Evolutionary conservation across 768 basidiomycete genomes (phyloP), one percentile per base, ranked within the genome.

Genomic region (Serpula lacrymans): DNA sequence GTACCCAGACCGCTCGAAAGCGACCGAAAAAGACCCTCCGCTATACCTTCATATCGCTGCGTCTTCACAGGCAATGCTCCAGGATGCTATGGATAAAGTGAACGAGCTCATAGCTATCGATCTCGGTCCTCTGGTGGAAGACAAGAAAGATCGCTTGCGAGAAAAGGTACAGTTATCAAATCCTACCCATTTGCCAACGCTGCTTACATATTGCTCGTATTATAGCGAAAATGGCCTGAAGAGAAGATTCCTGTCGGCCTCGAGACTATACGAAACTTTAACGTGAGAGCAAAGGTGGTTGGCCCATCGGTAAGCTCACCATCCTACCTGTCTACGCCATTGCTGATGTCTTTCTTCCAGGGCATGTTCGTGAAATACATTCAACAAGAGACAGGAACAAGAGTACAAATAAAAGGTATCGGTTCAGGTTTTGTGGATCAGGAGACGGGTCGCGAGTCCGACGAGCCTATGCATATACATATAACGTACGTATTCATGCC

Each of bases 311-410:
- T 93, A 62, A 43, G 79, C 71, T 9, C 12, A 2, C 21, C 26
- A 12, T 11, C 9, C 9, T 17, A 4, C 23, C 16, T 25, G 4
- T 6, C 16, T 18, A 6, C 11, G n/a, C 7, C 7, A 3, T 12
- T n/a, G 17, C 13, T 37, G 20, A 37, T 30, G 45, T 18, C 6
- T 23, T 25, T 18, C 4, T 26, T 8, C 37, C 60, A 90, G 88
- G 94, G 94, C 49, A 83, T 91, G 49, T 99, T 97, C 55, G 95
- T 99, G 50, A 99, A 99, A 65, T 93, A 93, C 59, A 98, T 98
- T 36, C 95, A 99, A 63, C 78, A 85, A 52, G 95, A 99, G 64
- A 99, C 95, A 0, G 84, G 84, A 21, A 95, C 94, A 5, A 78
- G 95, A 45, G 95, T 99, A 7, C 95, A 99, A 60, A 96, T 99